phyloP scores from a whole-genome alignment of 768 basidiomycete genomes.

The Lactifluus pinguis region DNA sequence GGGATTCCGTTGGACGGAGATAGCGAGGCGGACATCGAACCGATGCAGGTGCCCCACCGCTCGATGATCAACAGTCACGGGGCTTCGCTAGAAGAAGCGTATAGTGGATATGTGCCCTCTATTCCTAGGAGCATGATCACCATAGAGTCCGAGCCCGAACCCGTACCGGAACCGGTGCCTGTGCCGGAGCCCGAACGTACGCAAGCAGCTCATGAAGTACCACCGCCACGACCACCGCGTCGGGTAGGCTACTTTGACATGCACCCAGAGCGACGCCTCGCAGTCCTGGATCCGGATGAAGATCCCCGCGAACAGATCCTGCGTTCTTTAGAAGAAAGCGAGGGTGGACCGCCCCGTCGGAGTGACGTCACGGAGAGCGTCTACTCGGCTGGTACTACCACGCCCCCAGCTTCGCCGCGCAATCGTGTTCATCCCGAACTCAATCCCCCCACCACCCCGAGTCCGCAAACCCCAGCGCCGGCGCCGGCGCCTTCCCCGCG shows the following conservation, averaged over 20 bases:
- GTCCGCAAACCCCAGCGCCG: background rate
- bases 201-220: conserved; percentile 17
- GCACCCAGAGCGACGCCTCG: conserved; percentile 59
- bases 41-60: conserved; percentile 16
- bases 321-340: conserved; percentile 18
- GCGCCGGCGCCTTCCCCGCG: background rate
- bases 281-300: background rate
- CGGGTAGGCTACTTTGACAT: conserved; percentile 69
- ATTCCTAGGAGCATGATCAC: background rate
- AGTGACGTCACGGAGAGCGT: conserved; percentile 11
- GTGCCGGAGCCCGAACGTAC: background rate
- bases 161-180: background rate
- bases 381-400: background rate
- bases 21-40: conserved; percentile 21
- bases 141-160: conserved; percentile 4
- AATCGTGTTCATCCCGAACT: background rate
- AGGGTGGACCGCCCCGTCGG: conserved; percentile 19
- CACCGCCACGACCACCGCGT: background rate
- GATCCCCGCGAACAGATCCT: conserved; percentile 3
- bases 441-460: background rate
- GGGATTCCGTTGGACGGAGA: conserved; percentile 32
- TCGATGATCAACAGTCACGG: conserved; percentile 4
- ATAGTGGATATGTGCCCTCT: conserved; percentile 1
- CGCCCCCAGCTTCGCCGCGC: background rate
- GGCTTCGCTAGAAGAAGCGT: background rate